A percentile compares a stretch with the other conserved stretches of the same genome.
Conservation (phyloP, 2,329 filamentous ascomycete genomes). For the Orbilia javanica region DNA sequence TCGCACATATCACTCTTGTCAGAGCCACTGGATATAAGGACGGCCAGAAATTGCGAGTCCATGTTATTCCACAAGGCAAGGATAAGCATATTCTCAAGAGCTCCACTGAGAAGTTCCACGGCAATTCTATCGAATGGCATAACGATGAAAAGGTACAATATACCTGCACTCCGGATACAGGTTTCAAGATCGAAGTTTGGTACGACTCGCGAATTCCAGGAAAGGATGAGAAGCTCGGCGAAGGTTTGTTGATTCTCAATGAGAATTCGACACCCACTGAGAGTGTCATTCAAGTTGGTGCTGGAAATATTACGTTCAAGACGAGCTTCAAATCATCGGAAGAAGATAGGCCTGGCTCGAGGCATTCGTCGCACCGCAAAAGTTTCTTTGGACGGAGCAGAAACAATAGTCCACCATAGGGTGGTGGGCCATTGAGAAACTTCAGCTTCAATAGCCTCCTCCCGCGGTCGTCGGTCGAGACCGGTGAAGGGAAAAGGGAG, state of each 20-base stretch:
- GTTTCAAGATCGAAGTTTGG: constrained; percentile 88
- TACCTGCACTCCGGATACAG: constrained; percentile 79
- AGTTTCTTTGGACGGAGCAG: constrained; percentile 45
- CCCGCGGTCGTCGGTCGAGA: constrained; percentile 1
- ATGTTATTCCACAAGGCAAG: constrained; percentile 71
- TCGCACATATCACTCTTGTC: constrained; percentile 82
- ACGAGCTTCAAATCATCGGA: constrained; percentile 76
- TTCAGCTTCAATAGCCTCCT: constrained; percentile 46
- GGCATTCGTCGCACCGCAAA: constrained; percentile 31
- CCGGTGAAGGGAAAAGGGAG: constrained; percentile 15
- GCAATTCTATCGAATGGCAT: constrained; percentile 77
- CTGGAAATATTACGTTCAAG: constrained; percentile 78
- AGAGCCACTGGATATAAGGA: constrained; percentile 82
- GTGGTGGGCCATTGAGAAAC: constrained; percentile 41
- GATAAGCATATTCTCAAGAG: constrained; percentile 90
- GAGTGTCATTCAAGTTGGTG: constrained; percentile 80
- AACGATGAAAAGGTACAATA: constrained; percentile 79
- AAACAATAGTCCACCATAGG: constrained; percentile 53
- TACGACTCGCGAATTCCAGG: constrained; percentile 83
- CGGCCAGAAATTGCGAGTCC: constrained; percentile 81
- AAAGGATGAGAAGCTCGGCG: constrained; percentile 84
- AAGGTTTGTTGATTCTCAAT: constrained; percentile 90
- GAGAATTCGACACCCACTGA: constrained; percentile 77
- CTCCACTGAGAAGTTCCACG: constrained; percentile 82
- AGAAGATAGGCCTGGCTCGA: constrained; percentile 37